phyloP scores from a whole-genome alignment of 169 alveolate genomes.

The Eimeria necatrix region DNA sequence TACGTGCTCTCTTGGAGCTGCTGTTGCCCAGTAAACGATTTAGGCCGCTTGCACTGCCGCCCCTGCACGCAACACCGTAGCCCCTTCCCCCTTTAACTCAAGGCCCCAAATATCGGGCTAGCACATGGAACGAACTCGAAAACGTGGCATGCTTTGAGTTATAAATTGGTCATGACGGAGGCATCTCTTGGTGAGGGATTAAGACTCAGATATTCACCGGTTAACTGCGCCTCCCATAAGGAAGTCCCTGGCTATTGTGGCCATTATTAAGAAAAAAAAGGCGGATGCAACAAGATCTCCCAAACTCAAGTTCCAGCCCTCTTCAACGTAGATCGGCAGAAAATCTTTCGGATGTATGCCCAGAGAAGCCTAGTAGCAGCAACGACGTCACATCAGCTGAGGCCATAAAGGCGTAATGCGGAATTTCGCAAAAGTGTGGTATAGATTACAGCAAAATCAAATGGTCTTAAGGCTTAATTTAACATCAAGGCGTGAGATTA shows the following conservation, averaged over 20 bases:
- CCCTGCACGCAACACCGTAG: conserved; percentile 46
- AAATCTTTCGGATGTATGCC: conserved; percentile 80
- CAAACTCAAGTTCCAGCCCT: conserved; percentile 61
- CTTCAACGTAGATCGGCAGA: conserved; percentile 76
- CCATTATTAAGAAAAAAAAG: conserved; percentile 71
- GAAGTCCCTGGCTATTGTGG: conserved; percentile 77
- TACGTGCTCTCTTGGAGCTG: conserved; percentile 77
- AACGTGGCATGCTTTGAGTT: too few species aligned
- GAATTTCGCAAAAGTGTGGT: not conserved
- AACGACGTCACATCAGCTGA: not conserved
- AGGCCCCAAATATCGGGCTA: not conserved
- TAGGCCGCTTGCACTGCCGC: conserved; percentile 78
- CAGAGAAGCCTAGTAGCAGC: conserved; percentile 54
- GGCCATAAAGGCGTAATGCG: not conserved
- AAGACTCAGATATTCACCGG: conserved; percentile 8
- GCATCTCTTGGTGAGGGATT: too few species aligned
- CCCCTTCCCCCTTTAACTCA: not conserved
- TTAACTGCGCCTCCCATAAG: conserved; percentile 67
- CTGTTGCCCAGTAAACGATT: conserved; percentile 77
- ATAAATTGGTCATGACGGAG: too few species aligned
- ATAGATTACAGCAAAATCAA: not conserved
- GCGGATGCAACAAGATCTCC: conserved; percentile 72
- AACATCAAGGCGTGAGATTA: not conserved
- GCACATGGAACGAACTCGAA: too few species aligned
- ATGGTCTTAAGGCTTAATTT: too few species aligned